Evolutionary conservation across 1,139 yeast genomes (phyloP).

Genomic region (Petasospora fabianii): DNA sequence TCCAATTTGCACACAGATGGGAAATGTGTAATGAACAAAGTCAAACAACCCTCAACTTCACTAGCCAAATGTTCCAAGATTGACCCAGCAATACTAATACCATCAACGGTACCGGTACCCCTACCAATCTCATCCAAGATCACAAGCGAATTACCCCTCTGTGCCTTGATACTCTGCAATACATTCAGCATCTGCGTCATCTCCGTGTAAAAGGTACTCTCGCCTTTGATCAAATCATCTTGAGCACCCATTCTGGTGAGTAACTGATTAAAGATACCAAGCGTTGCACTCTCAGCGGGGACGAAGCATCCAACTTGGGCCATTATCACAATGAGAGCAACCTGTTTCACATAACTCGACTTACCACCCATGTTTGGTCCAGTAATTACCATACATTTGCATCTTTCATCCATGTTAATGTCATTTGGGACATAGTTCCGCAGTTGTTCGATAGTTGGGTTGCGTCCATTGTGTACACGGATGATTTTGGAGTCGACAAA

Average conservation of each 20-base stretch:
- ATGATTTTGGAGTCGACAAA: constrained; percentile 47
- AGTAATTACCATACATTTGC: constrained; percentile 56
- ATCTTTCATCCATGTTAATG: constrained; percentile 44
- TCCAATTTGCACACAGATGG: constrained; percentile 64
- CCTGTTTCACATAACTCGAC: constrained; percentile 45
- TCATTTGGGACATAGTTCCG: constrained; percentile 68
- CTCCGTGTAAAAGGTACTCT: constrained; percentile 48
- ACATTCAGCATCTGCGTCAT: constrained; percentile 46
- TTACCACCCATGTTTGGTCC: constrained; percentile 63
- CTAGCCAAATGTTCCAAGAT: constrained; percentile 60
- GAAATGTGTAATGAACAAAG: constrained; percentile 84
- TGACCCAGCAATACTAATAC: constrained; percentile 80
- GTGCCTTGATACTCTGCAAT: constrained; percentile 26
- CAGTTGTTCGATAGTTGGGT: constrained; percentile 72
- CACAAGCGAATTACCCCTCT: constrained; percentile 35
- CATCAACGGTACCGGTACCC: constrained; percentile 84
- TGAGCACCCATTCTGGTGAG: constrained; percentile 46
- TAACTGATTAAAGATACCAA: constrained; percentile 39
- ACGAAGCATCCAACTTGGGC: constrained; percentile 50
- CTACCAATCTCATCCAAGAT: constrained; percentile 52
- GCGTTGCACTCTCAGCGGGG: constrained; percentile 44
- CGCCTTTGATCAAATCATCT: constrained; percentile 38
- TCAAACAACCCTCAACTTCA: constrained; percentile 44
- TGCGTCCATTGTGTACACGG: constrained; percentile 57
- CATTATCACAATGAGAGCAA: constrained; percentile 42